Evolutionary conservation across 306 rosid genomes (phyloP).

Genomic region (barrel medic (Medicago truncatula)): MtrunA17r5.0-ANR NC_053042.1:3564501-3565000

Average conservation of each 20-base stretch:
- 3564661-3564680: background rate
- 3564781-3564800: background rate
- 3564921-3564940: conserved; percentile 76
- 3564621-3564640: background rate
- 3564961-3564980: conserved; percentile 87
- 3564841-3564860: background rate
- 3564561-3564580: background rate
- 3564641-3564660: background rate
- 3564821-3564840: background rate
- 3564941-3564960: conserved; percentile 65
- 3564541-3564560: background rate
- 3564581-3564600: background rate
- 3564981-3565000: conserved; percentile 88
- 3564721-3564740: background rate
- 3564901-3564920: conserved; percentile 98
- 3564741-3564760: background rate
- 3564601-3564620: background rate
- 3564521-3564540: background rate
- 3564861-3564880: conserved; percentile 47
- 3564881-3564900: conserved; percentile 74
- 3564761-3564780: background rate
- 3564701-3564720: background rate
- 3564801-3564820: background rate
- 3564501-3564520: background rate
- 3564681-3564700: background rate